A percentile compares a stretch with the other conserved stretches of the same genome.
phyloP scores from a whole-genome alignment of 1,284 basidiomycete species.

The Melampsora larici-populina region DNA sequence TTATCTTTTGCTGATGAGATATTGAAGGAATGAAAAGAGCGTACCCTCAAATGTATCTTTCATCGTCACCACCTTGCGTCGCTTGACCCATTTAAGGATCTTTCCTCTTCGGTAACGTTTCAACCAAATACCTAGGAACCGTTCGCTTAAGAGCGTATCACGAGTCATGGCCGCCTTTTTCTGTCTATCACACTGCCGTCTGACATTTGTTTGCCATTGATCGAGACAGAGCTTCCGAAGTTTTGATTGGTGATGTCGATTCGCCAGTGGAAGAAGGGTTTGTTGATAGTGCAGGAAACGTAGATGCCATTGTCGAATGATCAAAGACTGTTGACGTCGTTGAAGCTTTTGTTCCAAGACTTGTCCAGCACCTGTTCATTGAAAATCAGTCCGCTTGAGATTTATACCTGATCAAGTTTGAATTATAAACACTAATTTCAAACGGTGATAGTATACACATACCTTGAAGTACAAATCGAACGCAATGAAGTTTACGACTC shows the following conservation, averaged over 20 bases:
- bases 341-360: slow-evolving; percentile 27
- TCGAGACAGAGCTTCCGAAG: slow-evolving; percentile 11
- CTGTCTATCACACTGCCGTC: not conserved
- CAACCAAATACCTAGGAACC: slow-evolving; percentile 3
- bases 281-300: not conserved
- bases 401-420: too few species aligned
- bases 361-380: slow-evolving; percentile 7
- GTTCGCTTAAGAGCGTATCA: not conserved
- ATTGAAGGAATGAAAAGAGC: not conserved
- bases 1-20: too few species aligned
- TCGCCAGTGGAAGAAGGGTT: not conserved
- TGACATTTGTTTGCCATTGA: slow-evolving; percentile 17
- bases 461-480: slow-evolving; percentile 11
- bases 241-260: slow-evolving; percentile 10
- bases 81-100: slow-evolving; percentile 3
- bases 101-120: slow-evolving; percentile 1
- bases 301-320: slow-evolving; percentile 6
- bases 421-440: too few species aligned
- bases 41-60: slow-evolving; percentile 12
- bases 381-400: not conserved
- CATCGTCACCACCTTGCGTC: slow-evolving; percentile 1
- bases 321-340: not conserved
- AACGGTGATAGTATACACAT: not conserved
- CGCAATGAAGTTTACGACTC: slow-evolving; percentile 8
- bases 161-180: not conserved